These are phyloP conservation scores for Cyclospora cayetanensis DNA, from an alignment of 169 alveolate species.

Conservation along the genomic window DNA sequence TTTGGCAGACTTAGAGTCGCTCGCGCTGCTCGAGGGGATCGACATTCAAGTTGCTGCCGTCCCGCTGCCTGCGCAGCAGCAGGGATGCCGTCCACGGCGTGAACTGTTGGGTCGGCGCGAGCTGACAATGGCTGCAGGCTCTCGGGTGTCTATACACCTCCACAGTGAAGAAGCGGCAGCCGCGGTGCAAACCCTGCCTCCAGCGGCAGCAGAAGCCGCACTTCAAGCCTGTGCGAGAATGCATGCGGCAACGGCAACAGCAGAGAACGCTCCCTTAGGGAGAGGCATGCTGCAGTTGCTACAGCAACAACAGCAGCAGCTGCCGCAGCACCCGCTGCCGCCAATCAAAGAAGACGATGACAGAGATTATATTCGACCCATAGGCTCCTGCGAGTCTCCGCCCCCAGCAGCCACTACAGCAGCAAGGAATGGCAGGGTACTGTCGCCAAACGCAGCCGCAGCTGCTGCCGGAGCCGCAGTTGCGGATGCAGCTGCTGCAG, in stretches of 20 bases:
- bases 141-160: slow-evolving; percentile 10
- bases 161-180: slow-evolving; percentile 41
- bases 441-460: neutral
- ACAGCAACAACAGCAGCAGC: slow-evolving; percentile 53
- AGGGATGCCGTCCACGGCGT: neutral
- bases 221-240: neutral
- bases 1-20: neutral
- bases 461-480: neutral
- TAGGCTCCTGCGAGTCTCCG: neutral
- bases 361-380: neutral
- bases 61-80: slow-evolving; percentile 22
- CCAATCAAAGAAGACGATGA: slow-evolving; percentile 27
- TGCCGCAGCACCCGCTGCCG: neutral
- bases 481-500: neutral
- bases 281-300: neutral
- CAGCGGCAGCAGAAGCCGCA: slow-evolving; percentile 36
- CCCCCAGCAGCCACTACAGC: neutral
- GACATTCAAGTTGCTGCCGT: slow-evolving; percentile 49
- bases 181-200: slow-evolving; percentile 7
- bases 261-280: neutral
- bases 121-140: slow-evolving; percentile 23
- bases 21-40: slow-evolving; percentile 7
- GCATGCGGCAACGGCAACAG: slow-evolving; percentile 21
- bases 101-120: slow-evolving; percentile 30
- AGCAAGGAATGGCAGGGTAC: neutral